Evolutionary conservation across 2,329 filamentous ascomycete genomes (phyloP).

Genomic region (Diaporthe ampelina): DNA sequence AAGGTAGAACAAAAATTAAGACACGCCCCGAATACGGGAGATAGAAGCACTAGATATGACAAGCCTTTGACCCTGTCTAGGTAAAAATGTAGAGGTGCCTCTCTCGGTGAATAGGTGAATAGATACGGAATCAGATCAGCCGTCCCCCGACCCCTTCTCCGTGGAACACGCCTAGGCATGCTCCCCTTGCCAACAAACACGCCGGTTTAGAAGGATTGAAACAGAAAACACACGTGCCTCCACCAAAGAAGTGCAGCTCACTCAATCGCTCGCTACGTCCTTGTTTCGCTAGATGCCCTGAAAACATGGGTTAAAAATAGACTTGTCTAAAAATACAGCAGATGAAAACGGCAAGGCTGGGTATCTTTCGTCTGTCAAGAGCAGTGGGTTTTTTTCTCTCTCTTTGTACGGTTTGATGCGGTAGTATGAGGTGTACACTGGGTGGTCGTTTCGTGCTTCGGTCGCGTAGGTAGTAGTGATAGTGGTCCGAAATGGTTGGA

Average conservation of each 20-base stretch:
- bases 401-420: constrained; percentile 1
- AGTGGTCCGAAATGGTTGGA: neutral
- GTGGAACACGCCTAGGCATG: constrained; percentile 20
- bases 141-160: neutral
- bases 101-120: neutral
- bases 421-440: constrained; percentile 4
- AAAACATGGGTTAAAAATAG: neutral
- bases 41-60: neutral
- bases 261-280: constrained; percentile 8
- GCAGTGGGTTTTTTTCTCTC: constrained; percentile 10
- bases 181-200: neutral
- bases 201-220: constrained; percentile 17
- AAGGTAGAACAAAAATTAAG: constrained; percentile 9
- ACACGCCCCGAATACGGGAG: neutral
- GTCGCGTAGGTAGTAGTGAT: neutral
- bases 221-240: constrained; percentile 9
- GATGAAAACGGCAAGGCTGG: constrained; percentile 31
- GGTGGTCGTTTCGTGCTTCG: constrained; percentile 35
- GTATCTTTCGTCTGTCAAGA: constrained; percentile 35
- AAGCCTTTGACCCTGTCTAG: constrained; percentile 25
- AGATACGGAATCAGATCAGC: constrained; percentile 24
- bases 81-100: constrained; percentile 16
- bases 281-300: constrained; percentile 22
- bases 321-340: constrained; percentile 31
- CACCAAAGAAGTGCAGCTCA: constrained; percentile 12